Conservation (phyloP, 441 rosid species). For the Capsella rubella region DNA sequence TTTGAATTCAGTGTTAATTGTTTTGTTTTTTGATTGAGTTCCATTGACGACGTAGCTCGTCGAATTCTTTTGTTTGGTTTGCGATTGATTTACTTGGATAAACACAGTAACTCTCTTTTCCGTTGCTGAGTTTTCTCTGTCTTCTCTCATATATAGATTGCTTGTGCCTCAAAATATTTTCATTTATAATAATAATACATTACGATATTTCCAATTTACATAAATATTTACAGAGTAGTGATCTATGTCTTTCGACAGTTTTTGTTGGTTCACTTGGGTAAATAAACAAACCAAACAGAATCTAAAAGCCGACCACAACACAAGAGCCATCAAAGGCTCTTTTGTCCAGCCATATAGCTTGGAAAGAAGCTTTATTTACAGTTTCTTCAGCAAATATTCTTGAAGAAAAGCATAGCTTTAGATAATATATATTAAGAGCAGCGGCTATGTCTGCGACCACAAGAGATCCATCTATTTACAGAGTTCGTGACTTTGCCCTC, state of each 20-base stretch:
- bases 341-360: constrained; percentile 20
- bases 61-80: too few relatives aligned
- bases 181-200: background rate
- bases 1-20: too few relatives aligned
- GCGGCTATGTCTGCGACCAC: constrained; percentile 28
- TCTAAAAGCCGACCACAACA: constrained; percentile 21
- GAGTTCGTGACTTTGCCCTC: constrained; percentile 18
- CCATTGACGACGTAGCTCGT: too few relatives aligned
- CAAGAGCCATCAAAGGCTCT: constrained; percentile 3
- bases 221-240: constrained; percentile 22
- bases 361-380: constrained; percentile 41
- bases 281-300: constrained; percentile 16
- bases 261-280: constrained; percentile 4
- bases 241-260: constrained; percentile 19
- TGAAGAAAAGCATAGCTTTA: constrained; percentile 17
- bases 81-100: background rate
- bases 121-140: background rate
- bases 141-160: background rate
- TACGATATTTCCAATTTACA: background rate
- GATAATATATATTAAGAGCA: constrained; percentile 3
- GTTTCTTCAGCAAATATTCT: constrained; percentile 40
- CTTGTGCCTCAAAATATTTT: background rate
- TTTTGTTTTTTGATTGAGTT: too few relatives aligned
- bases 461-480: constrained; percentile 44
- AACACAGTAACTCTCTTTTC: constrained; percentile 8